These are phyloP conservation scores for Phaffia tasmanica DNA, from an alignment of 768 basidiomycete species.

Conservation along the genomic window DNA sequence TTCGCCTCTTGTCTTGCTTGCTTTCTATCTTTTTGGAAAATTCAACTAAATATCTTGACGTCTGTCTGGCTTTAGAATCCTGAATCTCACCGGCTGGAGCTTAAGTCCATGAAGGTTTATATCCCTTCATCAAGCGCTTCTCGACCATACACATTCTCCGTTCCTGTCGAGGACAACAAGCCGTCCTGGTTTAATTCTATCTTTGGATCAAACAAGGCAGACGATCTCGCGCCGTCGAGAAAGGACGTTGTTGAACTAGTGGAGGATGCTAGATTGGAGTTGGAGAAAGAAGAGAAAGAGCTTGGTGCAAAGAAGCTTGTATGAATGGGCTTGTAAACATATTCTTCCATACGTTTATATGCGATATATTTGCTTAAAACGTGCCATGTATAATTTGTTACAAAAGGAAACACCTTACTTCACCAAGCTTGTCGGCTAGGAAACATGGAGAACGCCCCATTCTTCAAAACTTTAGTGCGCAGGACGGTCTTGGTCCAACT, in stretches of 20 bases:
- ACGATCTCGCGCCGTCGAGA: no score
- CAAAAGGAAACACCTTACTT: no score
- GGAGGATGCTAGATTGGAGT: no score
- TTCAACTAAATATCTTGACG: neutral
- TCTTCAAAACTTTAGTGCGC: slow-evolving; percentile 9
- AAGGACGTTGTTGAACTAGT: no score
- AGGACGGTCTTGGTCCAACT: neutral
- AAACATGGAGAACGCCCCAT: slow-evolving; percentile 13
- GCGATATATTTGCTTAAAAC: no score
- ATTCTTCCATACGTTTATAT: no score
- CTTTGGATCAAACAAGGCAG: no score
- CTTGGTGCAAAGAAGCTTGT: no score
- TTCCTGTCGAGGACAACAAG: slow-evolving; percentile 9
- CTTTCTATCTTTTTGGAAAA: neutral
- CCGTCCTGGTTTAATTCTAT: neutral
- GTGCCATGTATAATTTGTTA: no score
- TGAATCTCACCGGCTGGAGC: slow-evolving; percentile 1
- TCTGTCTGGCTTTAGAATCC: neutral
- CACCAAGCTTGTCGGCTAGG: no score
- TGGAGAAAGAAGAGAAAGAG: no score
- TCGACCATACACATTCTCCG: slow-evolving; percentile 11
- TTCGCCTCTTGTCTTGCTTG: neutral
- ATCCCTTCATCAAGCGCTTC: neutral
- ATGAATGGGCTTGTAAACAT: no score
- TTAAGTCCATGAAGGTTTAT: slow-evolving; percentile 12